Evolutionary conservation across 176 grass and related monocot species (phyloP).

Genomic region (Puya raimondii): DNA sequence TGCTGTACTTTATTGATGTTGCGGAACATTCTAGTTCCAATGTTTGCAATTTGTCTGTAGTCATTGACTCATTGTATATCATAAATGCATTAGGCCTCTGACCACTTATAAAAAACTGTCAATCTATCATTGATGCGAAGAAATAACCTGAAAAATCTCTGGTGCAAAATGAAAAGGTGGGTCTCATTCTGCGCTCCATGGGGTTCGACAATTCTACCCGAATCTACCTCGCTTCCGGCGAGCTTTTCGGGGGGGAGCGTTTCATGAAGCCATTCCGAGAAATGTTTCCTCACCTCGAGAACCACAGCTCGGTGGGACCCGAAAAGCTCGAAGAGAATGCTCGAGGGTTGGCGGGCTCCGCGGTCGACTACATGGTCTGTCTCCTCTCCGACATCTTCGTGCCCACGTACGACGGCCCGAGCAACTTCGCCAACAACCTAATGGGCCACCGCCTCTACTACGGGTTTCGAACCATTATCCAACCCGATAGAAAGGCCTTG

Average conservation of each 20-base stretch:
- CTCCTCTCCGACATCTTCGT: constrained; percentile 94
- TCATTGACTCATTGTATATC: no score
- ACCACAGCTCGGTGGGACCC: constrained; percentile 64
- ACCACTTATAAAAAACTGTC: no score
- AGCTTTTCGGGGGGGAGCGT: constrained; percentile 81
- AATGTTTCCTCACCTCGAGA: constrained; percentile 67
- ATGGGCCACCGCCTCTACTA: constrained; percentile 93
- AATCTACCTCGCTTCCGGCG: constrained; percentile 89
- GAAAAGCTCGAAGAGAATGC: constrained; percentile 72
- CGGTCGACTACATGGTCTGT: constrained; percentile 98
- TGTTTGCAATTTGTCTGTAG: no score
- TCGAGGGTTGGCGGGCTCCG: constrained; percentile 61
- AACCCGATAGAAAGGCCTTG: constrained; percentile 75
- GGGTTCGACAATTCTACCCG: constrained; percentile 71
- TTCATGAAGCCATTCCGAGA: constrained; percentile 85
- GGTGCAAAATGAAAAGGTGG: constrained; percentile 47
- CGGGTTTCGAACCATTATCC: constrained; percentile 81
- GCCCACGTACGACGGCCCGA: constrained; percentile 91
- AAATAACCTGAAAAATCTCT: neutral
- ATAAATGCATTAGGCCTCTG: no score
- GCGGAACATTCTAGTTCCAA: neutral
- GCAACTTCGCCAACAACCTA: constrained; percentile 97
- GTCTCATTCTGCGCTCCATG: constrained; percentile 63
- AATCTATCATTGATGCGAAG: neutral
- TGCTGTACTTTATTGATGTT: neutral